These are phyloP conservation scores for Lotmaria passim DNA, from an alignment of 208 protist species.

Conservation along the genomic window DNA sequence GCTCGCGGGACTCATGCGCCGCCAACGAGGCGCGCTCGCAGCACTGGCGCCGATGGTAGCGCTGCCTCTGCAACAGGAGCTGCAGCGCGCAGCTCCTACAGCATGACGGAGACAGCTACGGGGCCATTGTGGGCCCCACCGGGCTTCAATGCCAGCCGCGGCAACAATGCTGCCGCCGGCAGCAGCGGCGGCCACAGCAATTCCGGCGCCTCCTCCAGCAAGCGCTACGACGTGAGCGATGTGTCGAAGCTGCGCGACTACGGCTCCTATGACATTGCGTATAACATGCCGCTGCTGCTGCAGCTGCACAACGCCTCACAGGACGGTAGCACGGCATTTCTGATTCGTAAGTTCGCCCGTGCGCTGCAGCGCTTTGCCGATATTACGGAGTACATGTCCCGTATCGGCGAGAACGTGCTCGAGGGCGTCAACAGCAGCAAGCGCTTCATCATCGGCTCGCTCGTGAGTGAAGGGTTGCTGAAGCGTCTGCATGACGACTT, in stretches of 20 bases:
- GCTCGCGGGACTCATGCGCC: background rate
- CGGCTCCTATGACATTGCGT: conserved; percentile 46
- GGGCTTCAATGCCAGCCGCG: background rate
- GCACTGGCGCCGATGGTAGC: background rate
- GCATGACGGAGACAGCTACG: background rate
- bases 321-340: conserved; percentile 6
- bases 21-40: background rate
- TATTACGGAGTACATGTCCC: conserved; percentile 49
- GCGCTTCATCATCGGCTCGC: conserved; percentile 63
- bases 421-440: conserved; percentile 67
- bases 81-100: background rate
- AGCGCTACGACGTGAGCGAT: conserved; percentile 56
- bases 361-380: conserved; percentile 42
- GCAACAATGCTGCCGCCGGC: background rate
- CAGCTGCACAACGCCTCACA: conserved; percentile 21
- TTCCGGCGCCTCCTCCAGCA: background rate
- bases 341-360: conserved; percentile 36
- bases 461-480: conserved; percentile 50
- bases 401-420: conserved; percentile 57
- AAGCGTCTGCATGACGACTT: conserved; percentile 44
- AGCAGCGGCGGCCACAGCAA: background rate
- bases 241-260: conserved; percentile 66
- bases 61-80: background rate
- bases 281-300: conserved; percentile 49
- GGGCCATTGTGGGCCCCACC: conserved; percentile 9